phyloP scores from a whole-genome alignment of 2,329 filamentous ascomycete genomes.

The Trichophyton equinum region DNA sequence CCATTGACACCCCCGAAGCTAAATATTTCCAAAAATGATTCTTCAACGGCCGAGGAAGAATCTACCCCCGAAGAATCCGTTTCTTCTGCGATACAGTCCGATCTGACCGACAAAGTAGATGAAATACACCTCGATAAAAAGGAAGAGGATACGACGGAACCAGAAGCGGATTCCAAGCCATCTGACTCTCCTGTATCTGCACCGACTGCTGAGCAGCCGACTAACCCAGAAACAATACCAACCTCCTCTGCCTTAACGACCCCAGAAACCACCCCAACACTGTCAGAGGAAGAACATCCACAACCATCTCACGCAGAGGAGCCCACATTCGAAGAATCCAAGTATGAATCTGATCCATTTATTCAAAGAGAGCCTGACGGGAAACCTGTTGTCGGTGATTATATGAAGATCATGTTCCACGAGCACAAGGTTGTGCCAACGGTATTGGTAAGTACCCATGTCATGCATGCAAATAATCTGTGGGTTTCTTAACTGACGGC shows the following conservation, averaged over 20 bases:
- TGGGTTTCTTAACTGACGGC: conserved; percentile 4
- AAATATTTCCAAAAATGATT: conserved; percentile 9
- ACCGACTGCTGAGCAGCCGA: background rate
- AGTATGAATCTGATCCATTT: conserved; percentile 16
- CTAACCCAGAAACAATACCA: background rate
- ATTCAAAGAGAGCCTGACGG: conserved; percentile 50
- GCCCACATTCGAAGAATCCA: background rate
- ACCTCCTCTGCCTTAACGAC: background rate
- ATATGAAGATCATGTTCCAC: conserved; percentile 91
- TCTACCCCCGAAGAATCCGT: conserved; percentile 18
- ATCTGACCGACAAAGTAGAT: conserved; percentile 43
- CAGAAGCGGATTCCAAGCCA: background rate
- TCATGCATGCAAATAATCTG: too few species aligned
- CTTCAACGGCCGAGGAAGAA: background rate
- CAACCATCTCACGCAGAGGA: background rate
- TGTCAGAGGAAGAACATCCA: background rate
- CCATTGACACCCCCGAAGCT: conserved; percentile 53
- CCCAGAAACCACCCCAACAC: background rate
- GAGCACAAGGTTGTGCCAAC: conserved; percentile 89
- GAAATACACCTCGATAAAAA: conserved; percentile 44
- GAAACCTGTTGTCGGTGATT: conserved; percentile 79
- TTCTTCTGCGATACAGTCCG: conserved; percentile 40
- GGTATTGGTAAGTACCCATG: conserved; percentile 58
- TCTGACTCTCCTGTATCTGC: background rate
- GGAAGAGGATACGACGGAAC: background rate